phyloP scores from a whole-genome alignment of 169 alveolate species.

The Blepharisma undulans region DNA sequence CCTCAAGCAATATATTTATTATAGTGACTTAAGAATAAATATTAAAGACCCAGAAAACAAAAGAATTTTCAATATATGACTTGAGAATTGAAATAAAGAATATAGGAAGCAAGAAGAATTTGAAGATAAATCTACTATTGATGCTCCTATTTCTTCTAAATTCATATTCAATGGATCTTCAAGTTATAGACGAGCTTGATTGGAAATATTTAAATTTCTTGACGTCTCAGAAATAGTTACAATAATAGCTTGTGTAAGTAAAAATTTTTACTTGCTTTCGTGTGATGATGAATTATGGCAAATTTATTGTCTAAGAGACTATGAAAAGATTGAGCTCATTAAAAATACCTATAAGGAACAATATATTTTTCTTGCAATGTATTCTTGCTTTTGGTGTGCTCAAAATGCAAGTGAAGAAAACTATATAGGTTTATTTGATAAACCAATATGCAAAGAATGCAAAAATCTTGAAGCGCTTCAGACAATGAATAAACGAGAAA shows the following conservation, averaged over 20 bases:
- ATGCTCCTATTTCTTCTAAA: background rate
- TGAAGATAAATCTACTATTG: no score
- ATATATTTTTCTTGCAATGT: background rate
- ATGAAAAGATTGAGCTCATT: background rate
- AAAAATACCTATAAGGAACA: background rate
- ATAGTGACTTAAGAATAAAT: background rate
- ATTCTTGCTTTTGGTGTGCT: background rate
- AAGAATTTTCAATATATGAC: background rate
- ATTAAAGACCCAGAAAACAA: background rate
- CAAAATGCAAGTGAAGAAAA: background rate
- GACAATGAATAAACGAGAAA: background rate
- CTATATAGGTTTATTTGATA: background rate
- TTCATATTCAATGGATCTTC: background rate
- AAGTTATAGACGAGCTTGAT: background rate
- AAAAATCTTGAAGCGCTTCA: no score
- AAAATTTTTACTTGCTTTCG: background rate
- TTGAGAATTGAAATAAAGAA: background rate
- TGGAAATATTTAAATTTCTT: background rate
- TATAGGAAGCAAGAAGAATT: background rate
- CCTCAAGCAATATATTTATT: background rate
- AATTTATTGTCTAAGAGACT: background rate
- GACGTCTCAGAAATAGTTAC: background rate
- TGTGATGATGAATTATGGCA: background rate
- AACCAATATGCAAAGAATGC: background rate
- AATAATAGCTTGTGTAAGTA: background rate